Base-by-base conservation (phyloP, 75 land plant genomes). In the Selaginella moellendorffii region DNA sequence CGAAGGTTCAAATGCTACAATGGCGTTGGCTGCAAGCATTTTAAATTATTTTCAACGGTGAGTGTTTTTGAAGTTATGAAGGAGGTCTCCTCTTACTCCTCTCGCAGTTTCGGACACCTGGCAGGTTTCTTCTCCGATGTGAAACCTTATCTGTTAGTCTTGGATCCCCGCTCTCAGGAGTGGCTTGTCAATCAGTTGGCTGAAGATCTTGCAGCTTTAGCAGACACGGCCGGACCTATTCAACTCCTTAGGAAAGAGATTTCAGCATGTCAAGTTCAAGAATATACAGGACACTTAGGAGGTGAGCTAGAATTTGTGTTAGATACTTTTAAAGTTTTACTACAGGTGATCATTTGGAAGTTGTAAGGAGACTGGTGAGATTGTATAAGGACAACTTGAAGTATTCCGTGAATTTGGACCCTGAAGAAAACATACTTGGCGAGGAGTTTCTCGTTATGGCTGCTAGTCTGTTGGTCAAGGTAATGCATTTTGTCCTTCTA, bases 371-470 rank as follows among this genome's bases (percentile, higher is more conserved):
- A 36, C 5, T 36, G 46, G 65, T 68, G 14, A 71, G 79, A 26
- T 65, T 86, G 31, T 95, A 78, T 53, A 65, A 76, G 29, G 66
- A 80, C 54, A 80, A 76, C 64, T 74, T 95, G 31, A 64, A 67
- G 17, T 79, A 85, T 30, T 95, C 99, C 14, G 78, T 56, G 53
- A 83, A 80, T 62, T 73, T 86, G 36, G 99, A 95, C 73, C 77
- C 85, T 42, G 85, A 89, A 64, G 97, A 95, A 68, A 81, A 66
- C 61, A 80, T 95, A 82, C 72, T 78, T 73, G 99, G 99, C 2
- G 99, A 90, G 82, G 99, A 89, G 64, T 78, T 89, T 25, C 66
- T 95, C 25, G 62, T 81, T 2, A 70, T 89, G 79, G 72, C 78
- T 12, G 77, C 74, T 64, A 80, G 79, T 78, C 31, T 79, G 28